phyloP scores from a whole-genome alignment of 257 asterid species.

The Ophiorrhiza pumila region DNA sequence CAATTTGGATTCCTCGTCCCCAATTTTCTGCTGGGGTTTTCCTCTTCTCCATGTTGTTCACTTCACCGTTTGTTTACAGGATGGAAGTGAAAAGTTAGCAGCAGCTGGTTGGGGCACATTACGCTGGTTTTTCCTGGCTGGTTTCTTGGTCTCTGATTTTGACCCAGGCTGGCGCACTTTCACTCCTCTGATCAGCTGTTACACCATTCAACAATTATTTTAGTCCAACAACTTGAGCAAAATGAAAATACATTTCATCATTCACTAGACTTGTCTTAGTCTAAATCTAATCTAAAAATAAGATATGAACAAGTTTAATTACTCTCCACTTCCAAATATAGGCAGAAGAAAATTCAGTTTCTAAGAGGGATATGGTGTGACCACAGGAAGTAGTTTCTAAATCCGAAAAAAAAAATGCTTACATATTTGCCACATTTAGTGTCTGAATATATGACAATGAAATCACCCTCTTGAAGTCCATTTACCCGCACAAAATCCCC shows the following conservation, averaged over 20 bases:
- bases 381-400: too few species aligned
- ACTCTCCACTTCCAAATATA: neutral
- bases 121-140: constrained; percentile 52
- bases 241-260: neutral
- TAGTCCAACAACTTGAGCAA: neutral
- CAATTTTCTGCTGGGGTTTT: neutral
- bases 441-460: constrained; percentile 45
- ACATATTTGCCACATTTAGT: constrained; percentile 72
- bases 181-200: constrained; percentile 82
- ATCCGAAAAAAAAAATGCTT: constrained; percentile 14
- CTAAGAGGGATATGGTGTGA: too few species aligned
- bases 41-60: constrained; percentile 6
- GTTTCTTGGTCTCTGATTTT: constrained; percentile 67
- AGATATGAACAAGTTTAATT: neutral
- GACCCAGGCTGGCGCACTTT: constrained; percentile 66
- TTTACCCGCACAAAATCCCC: constrained; percentile 43
- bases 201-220: neutral
- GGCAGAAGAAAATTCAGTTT: neutral
- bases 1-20: neutral
- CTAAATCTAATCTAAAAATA: too few species aligned
- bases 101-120: constrained; percentile 33
- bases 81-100: constrained; percentile 38
- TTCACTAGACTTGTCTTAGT: too few species aligned
- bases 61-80: constrained; percentile 39
- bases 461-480: constrained; percentile 50